A percentile compares a stretch with the other conserved stretches of the same genome.
Conservation (phyloP, 345 rosid species). For the Cardamine chenopodiifolia region DNA sequence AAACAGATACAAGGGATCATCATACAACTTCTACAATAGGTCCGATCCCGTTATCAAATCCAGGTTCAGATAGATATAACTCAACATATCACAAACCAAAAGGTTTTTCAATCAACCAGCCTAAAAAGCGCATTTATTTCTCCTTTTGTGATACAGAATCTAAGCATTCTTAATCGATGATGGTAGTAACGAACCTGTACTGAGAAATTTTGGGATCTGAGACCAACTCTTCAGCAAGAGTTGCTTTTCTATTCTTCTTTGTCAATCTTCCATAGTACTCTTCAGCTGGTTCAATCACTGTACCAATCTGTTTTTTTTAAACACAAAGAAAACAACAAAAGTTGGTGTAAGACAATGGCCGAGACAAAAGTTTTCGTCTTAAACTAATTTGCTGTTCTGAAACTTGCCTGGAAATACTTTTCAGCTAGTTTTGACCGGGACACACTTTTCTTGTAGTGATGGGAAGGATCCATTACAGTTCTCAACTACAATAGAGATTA, state of each 20-base stretch:
- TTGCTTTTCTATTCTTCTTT: slow-evolving; percentile 82
- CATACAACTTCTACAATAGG: not conserved
- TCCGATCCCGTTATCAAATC: not conserved
- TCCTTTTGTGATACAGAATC: not conserved
- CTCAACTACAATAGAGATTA: slow-evolving; percentile 59
- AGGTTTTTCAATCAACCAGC: not conserved
- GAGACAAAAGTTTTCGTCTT: not conserved
- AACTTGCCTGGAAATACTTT: slow-evolving; percentile 85
- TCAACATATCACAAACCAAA: not conserved
- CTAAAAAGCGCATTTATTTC: not conserved
- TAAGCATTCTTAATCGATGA: not conserved
- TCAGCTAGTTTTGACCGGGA: slow-evolving; percentile 62
- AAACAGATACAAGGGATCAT: not conserved
- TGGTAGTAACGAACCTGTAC: slow-evolving; percentile 60
- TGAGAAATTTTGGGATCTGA: slow-evolving; percentile 53
- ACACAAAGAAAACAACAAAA: slow-evolving; percentile 11
- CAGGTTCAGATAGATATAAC: not conserved
- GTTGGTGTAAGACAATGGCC: slow-evolving; percentile 4
- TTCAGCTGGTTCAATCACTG: slow-evolving; percentile 66
- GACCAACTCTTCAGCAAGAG: slow-evolving; percentile 83
- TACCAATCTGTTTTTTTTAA: slow-evolving; percentile 65
- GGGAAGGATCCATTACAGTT: slow-evolving; percentile 73
- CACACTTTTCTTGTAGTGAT: slow-evolving; percentile 78
- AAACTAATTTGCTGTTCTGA: not conserved
- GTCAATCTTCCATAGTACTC: slow-evolving; percentile 70